These are phyloP conservation scores for Sphagnum fallax DNA, from an alignment of 228 moss, liverwort and hornwort genomes.

Conservation along the genomic window DNA sequence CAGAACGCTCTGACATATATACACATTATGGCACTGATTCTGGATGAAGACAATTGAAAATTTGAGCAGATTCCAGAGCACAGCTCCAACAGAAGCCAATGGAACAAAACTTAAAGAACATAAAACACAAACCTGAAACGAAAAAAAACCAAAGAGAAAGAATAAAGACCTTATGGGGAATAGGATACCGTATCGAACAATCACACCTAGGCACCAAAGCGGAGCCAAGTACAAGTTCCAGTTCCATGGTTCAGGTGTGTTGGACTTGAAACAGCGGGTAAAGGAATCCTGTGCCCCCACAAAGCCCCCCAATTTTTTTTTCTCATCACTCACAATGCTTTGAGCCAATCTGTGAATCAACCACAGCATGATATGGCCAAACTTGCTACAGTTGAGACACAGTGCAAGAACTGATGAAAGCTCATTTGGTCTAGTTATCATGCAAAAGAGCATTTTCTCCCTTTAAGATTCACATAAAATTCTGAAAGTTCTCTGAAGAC, in stretches of 20 bases:
- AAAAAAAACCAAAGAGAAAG: background rate
- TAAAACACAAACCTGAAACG: background rate
- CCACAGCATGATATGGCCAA: no score
- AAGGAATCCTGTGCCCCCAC: slow-evolving; percentile 64
- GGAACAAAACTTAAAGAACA: background rate
- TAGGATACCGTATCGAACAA: slow-evolving; percentile 71
- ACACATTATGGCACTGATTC: no score
- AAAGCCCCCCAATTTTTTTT: no score
- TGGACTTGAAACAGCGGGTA: slow-evolving; percentile 92
- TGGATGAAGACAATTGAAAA: background rate
- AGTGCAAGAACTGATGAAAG: no score
- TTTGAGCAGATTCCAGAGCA: background rate
- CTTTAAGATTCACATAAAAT: no score
- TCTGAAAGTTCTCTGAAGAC: no score
- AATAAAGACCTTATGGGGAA: slow-evolving; percentile 66
- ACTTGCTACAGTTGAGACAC: no score
- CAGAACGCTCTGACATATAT: no score
- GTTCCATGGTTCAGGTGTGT: slow-evolving; percentile 93
- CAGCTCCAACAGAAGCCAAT: background rate
- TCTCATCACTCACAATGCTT: no score
- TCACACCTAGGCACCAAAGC: slow-evolving; percentile 72
- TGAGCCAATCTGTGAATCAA: no score
- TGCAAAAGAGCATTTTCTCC: no score
- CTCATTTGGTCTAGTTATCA: no score
- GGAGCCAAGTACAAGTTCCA: slow-evolving; percentile 94